Evolutionary conservation across 2,329 filamentous ascomycete genomes (phyloP).

Genomic region (Xylariaceae sp.): DNA sequence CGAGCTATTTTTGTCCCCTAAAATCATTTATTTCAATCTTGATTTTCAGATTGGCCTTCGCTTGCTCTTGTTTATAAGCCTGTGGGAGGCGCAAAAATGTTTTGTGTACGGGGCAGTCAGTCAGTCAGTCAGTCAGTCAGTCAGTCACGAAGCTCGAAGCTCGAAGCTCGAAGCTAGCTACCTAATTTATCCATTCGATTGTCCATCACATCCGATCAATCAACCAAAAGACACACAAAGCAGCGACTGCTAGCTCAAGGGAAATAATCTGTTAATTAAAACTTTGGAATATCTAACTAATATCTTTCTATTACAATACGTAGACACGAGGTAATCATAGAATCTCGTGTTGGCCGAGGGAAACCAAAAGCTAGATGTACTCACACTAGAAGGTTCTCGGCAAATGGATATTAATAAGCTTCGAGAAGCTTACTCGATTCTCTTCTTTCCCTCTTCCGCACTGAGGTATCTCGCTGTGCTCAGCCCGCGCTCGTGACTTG

Average conservation of each 20-base stretch:
- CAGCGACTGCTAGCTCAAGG: not conserved
- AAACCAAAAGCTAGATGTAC: not conserved
- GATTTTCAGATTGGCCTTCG: not conserved
- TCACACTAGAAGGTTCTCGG: not conserved
- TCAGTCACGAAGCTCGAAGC: too few species aligned
- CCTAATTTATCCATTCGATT: too few species aligned
- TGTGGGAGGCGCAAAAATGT: not conserved
- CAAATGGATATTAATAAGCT: not conserved
- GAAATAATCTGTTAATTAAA: not conserved
- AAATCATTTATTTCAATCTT: not conserved
- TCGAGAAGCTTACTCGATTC: constrained; percentile 63
- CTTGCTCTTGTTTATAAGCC: not conserved
- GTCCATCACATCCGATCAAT: too few species aligned
- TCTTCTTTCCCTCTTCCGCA: constrained; percentile 97
- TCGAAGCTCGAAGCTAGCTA: too few species aligned
- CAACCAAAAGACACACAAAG: not conserved
- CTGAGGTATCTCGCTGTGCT: constrained; percentile 79
- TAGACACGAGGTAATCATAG: not conserved
- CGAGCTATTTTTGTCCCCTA: not conserved
- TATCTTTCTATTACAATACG: constrained; percentile 3
- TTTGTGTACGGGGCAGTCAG: too few species aligned
- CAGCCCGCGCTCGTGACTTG: constrained; percentile 72
- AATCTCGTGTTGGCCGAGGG: not conserved
- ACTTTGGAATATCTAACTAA: constrained; percentile 10
- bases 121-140: too few species aligned